phyloP scores from a whole-genome alignment of 352 stramenopile species.

The Pythium periplocum region DNA sequence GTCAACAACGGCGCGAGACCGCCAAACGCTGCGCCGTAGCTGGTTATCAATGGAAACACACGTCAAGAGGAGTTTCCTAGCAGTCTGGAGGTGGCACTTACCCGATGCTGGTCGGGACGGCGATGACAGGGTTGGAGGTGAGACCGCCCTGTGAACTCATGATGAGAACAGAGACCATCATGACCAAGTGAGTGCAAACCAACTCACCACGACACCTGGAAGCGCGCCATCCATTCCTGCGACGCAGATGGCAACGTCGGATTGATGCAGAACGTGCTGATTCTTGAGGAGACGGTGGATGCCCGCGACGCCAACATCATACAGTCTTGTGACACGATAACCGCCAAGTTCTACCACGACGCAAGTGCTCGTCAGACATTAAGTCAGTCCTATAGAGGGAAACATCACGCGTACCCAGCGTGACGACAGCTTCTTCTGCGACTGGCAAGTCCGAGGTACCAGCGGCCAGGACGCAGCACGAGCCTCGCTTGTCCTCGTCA shows the following conservation, averaged over 20 bases:
- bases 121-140: slow-evolving; percentile 79
- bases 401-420: slow-evolving; percentile 47
- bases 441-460: slow-evolving; percentile 96
- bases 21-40: slow-evolving; percentile 81
- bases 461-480: slow-evolving; percentile 86
- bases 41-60: slow-evolving; percentile 4
- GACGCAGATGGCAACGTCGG: slow-evolving; percentile 93
- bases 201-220: slow-evolving; percentile 93
- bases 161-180: neutral
- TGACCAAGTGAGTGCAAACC: too few relatives aligned
- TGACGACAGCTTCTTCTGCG: slow-evolving; percentile 94
- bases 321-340: slow-evolving; percentile 78
- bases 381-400: neutral
- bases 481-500: neutral
- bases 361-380: too few relatives aligned
- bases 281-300: slow-evolving; percentile 91
- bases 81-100: slow-evolving; percentile 37
- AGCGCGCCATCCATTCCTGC: slow-evolving; percentile 97
- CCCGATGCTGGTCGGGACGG: slow-evolving; percentile 92
- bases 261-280: slow-evolving; percentile 76
- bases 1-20: slow-evolving; percentile 94
- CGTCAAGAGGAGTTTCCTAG: neutral
- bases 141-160: slow-evolving; percentile 50
- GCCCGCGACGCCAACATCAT: slow-evolving; percentile 92
- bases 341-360: slow-evolving; percentile 75